Evolutionary conservation across 106 monocot species (phyloP), one percentile per base, ranked within the genome.

Genomic region (Apostasia ramifera): DNA sequence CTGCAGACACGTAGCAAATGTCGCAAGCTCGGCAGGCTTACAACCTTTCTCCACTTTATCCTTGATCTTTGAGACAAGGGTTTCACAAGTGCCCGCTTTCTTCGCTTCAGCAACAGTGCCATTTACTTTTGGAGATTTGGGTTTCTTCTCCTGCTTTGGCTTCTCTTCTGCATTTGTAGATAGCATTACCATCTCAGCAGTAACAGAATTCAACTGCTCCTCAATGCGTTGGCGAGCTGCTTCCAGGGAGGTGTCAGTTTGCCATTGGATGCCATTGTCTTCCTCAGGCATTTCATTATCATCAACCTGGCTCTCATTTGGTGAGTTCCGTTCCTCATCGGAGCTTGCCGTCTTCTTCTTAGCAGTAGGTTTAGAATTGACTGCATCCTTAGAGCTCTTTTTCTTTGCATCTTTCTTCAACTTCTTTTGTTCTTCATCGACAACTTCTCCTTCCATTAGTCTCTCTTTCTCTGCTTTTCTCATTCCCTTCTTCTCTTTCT

Each of bases 111-210:
- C 8, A 0, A 4, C 43, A 6, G 65, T 4, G n/a, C 40, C 73
- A 61, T 15, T 57, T 57, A 38, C 41, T 15, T 44, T 58, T 13
- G 5, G 13, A 2, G 40, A 44, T 43, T 72, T 62, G 6, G 67
- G 68, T 11, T 78, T 59, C 39, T 56, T 69, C 45, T 40, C 9
- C 45, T 79, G 52, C 57, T 63, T 54, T 7, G 62, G 40, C 12
- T 74, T 52, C 46, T 44, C 73, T 11, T 39, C 52, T 14, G 47
- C 64, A 1, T 40, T 81, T 12, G 91, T 86, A 2, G 94, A 77
- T 6, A 94, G 84, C 76, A 94, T 85, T 5, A 90, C 90, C 90
- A 90, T 90, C 60, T 86, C 86, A 10, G 90, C 90, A 44, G 91
- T 91, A 3, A 67, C 86, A 14, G 84, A 72, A 73, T 57, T 91